Conservation (phyloP, 2,329 filamentous ascomycete genomes). For the Beauveria sp. region DNA sequence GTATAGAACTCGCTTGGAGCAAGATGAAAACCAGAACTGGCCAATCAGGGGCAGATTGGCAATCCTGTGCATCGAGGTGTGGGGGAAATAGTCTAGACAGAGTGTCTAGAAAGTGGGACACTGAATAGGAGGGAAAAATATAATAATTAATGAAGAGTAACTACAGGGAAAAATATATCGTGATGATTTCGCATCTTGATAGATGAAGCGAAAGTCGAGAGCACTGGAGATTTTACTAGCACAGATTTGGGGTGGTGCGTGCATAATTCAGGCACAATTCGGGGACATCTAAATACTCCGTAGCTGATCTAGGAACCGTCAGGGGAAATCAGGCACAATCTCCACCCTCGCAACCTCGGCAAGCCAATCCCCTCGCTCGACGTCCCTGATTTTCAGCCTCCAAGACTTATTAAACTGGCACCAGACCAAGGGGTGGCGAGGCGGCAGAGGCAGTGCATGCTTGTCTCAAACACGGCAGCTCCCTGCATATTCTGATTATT, state of each 20-base stretch:
- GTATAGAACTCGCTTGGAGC: too few species aligned
- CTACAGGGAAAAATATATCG: too few species aligned
- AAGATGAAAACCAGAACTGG: too few species aligned
- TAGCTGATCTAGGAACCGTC: too few species aligned
- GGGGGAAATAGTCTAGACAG: too few species aligned
- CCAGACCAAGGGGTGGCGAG: neutral
- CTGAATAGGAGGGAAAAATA: too few species aligned
- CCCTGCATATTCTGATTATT: neutral
- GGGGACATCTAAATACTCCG: neutral
- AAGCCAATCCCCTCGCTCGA: neutral
- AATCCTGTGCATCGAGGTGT: neutral
- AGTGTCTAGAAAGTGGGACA: too few species aligned
- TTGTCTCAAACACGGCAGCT: neutral
- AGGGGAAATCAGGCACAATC: neutral
- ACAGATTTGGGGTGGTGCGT: neutral
- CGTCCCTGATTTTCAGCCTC: neutral
- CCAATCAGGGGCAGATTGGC: neutral
- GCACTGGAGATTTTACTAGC: neutral
- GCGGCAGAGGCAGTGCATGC: conserved; percentile 2
- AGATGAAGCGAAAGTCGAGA: too few species aligned
- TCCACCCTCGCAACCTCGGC: neutral
- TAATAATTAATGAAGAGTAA: too few species aligned
- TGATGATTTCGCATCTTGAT: too few species aligned
- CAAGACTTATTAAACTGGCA: neutral
- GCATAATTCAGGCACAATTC: neutral